Conservation (phyloP, 148 eudicot species). For the Pouteria glomerata region DNA sequence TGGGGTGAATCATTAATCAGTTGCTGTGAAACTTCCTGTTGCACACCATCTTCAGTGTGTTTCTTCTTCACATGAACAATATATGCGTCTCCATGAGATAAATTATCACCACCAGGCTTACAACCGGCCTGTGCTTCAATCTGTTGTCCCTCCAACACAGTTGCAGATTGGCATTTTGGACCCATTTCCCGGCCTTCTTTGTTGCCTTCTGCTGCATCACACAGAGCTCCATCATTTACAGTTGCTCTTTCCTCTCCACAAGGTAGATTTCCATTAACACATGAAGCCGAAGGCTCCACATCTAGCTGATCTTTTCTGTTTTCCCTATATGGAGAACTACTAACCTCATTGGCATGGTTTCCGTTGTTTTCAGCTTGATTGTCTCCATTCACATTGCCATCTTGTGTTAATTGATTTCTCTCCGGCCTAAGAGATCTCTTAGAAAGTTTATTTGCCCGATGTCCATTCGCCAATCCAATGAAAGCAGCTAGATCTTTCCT, state of each 20-base stretch:
- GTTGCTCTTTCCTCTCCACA: constrained; percentile 2
- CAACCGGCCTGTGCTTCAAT: constrained; percentile 17
- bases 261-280: constrained; percentile 7
- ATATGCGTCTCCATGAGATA: constrained; percentile 5
- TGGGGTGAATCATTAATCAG: constrained; percentile 12
- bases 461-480: constrained; percentile 27
- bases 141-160: constrained; percentile 10
- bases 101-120: constrained; percentile 12
- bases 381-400: constrained; percentile 12
- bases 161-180: constrained; percentile 13
- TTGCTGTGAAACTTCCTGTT: constrained; percentile 10
- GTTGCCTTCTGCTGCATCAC: constrained; percentile 1
- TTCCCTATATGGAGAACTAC: neutral
- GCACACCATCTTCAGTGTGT: constrained; percentile 8
- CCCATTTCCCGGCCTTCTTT: constrained; percentile 15
- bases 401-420: constrained; percentile 18
- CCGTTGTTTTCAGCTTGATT: constrained; percentile 15
- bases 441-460: constrained; percentile 11
- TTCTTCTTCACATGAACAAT: neutral
- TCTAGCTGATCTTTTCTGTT: constrained; percentile 12
- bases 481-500: constrained; percentile 53
- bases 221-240: neutral
- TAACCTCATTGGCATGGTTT: constrained; percentile 13
- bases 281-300: constrained; percentile 18
- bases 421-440: constrained; percentile 15